phyloP scores from a whole-genome alignment of 179 eudicot genomes.

The Nepenthes alata region DNA sequence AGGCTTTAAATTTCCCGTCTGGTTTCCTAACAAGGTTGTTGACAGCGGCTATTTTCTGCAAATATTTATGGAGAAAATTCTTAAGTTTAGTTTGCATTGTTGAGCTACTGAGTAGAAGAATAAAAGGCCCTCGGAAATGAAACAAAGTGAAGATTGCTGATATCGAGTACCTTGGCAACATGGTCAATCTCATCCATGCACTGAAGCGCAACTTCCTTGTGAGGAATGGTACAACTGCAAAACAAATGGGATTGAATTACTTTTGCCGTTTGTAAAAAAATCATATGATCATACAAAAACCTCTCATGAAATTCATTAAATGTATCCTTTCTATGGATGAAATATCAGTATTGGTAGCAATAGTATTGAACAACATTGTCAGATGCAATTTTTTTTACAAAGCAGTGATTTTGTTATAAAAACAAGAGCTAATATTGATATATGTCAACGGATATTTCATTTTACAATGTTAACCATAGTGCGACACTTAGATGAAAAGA shows the following conservation, averaged over 20 bases:
- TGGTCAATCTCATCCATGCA: conserved; percentile 16
- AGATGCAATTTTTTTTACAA: too few relatives aligned
- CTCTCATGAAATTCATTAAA: background rate
- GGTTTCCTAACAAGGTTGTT: conserved; percentile 17
- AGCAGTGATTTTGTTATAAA: too few relatives aligned
- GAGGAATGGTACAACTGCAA: conserved; percentile 17
- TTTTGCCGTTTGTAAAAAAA: background rate
- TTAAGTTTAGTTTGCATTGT: background rate
- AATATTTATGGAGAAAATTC: background rate
- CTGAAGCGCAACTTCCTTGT: conserved; percentile 14
- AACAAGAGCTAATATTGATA: too few relatives aligned
- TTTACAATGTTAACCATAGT: too few relatives aligned
- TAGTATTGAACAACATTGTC: too few relatives aligned
- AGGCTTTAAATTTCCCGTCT: conserved; percentile 14
- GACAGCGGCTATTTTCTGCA: conserved; percentile 12
- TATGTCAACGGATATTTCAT: too few relatives aligned
- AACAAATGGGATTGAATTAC: background rate
- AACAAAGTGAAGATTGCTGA: background rate
- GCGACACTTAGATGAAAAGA: background rate
- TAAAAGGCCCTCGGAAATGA: background rate
- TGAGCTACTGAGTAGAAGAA: too few relatives aligned
- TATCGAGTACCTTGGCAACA: conserved; percentile 10
- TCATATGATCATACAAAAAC: background rate
- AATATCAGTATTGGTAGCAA: too few relatives aligned
- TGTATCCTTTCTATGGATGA: too few relatives aligned